phyloP scores from a whole-genome alignment of 306 rosid genomes.

The Acacia melanoxylon region DNA sequence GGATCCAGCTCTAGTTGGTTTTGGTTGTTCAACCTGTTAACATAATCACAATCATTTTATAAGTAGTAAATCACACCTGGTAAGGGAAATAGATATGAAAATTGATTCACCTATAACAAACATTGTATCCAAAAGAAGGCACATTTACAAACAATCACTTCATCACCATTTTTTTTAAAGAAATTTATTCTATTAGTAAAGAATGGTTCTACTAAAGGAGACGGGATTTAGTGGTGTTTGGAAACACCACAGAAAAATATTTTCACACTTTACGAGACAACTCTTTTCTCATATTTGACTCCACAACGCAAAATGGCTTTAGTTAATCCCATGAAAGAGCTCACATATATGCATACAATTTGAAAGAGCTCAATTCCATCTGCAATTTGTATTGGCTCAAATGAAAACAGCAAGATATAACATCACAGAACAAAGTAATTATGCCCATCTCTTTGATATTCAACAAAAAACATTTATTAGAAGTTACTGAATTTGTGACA shows the following conservation, averaged over 20 bases:
- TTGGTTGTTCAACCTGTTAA: constrained; percentile 69
- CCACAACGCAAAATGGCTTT: too few species aligned
- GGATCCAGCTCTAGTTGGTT: constrained; percentile 64
- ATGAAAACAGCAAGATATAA: not conserved
- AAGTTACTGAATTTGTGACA: not conserved
- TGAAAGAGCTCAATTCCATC: not conserved
- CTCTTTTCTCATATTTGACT: too few species aligned
- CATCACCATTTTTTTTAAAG: constrained; percentile 11
- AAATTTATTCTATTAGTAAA: not conserved
- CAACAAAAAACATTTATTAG: not conserved
- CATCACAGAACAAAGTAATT: not conserved
- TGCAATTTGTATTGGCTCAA: not conserved
- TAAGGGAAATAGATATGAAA: constrained; percentile 15
- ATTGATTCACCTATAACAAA: constrained; percentile 6
- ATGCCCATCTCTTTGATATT: not conserved
- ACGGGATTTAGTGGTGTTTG: not conserved
- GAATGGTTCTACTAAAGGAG: not conserved
- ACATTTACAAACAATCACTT: constrained; percentile 10
- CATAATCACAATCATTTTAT: constrained; percentile 32
- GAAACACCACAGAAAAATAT: too few species aligned
- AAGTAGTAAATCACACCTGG: constrained; percentile 12
- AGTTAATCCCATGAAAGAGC: not conserved
- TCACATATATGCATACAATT: not conserved
- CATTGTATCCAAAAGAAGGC: constrained; percentile 1
- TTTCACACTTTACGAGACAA: too few species aligned